phyloP scores from a whole-genome alignment of 192 early-diverging fungal genomes.

The Obelidium mucronatum region DNA sequence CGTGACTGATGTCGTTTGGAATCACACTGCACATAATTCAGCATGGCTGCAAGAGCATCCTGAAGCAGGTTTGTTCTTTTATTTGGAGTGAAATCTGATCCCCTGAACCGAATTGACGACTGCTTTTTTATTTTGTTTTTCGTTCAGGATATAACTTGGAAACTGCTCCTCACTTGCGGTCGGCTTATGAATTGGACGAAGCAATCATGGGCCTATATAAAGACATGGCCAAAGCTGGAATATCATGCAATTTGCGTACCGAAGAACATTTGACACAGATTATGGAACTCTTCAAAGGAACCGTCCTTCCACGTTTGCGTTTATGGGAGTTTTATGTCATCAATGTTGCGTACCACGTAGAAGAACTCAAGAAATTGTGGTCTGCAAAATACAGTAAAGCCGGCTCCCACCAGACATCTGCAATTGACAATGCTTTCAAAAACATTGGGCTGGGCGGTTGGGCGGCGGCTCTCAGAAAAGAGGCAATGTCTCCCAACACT shows the following conservation, averaged over 20 bases:
- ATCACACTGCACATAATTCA: slow-evolving; percentile 96
- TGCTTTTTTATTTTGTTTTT: slow-evolving; percentile 20
- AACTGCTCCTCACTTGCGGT: slow-evolving; percentile 91
- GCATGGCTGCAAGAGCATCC: slow-evolving; percentile 95
- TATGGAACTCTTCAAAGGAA: slow-evolving; percentile 57
- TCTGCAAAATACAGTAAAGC: slow-evolving; percentile 3
- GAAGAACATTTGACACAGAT: slow-evolving; percentile 72
- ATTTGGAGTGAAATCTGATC: slow-evolving; percentile 17
- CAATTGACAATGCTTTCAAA: neutral
- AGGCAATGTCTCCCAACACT: slow-evolving; percentile 2
- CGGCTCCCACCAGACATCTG: neutral
- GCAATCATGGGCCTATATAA: slow-evolving; percentile 77
- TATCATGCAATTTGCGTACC: slow-evolving; percentile 56
- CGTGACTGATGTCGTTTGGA: slow-evolving; percentile 97
- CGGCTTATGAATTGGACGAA: slow-evolving; percentile 95
- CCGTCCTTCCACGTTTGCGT: slow-evolving; percentile 48
- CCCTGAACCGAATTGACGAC: neutral
- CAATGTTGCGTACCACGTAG: slow-evolving; percentile 34
- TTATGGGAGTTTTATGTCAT: slow-evolving; percentile 94
- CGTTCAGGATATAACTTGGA: slow-evolving; percentile 87
- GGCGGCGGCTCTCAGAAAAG: slow-evolving; percentile 41
- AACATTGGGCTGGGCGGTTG: slow-evolving; percentile 35
- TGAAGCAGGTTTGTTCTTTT: slow-evolving; percentile 73
- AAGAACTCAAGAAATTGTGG: slow-evolving; percentile 35
- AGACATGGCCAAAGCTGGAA: slow-evolving; percentile 48